Conservation (phyloP, 306 rosid species). For the Pachyrhizus erosus region DNA sequence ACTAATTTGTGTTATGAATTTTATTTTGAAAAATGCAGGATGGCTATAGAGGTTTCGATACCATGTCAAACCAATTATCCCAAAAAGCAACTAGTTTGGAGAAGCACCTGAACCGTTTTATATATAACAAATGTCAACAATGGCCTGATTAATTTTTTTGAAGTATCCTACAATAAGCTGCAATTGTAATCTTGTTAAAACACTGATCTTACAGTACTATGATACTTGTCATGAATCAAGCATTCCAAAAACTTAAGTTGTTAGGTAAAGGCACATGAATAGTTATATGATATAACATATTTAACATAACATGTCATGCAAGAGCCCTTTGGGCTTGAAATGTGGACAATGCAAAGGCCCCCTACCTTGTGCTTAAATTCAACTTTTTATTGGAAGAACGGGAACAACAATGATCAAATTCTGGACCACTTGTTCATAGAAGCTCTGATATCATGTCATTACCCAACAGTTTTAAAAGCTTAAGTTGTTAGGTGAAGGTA, state of each 20-base stretch:
- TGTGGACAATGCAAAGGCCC: not conserved
- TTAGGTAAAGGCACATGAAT: not conserved
- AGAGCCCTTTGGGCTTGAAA: not conserved
- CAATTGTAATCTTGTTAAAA: not conserved
- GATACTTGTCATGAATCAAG: not conserved
- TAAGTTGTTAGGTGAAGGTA: not conserved
- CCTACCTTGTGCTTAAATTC: slow-evolving; percentile 4
- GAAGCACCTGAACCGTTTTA: slow-evolving; percentile 16
- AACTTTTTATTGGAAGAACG: not conserved
- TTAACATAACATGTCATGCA: not conserved
- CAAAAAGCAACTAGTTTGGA: slow-evolving; percentile 16
- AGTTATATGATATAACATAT: not conserved
- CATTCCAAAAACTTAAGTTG: not conserved
- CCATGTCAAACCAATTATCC: not conserved
- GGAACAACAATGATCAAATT: not conserved
- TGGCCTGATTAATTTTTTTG: not conserved
- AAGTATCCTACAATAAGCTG: not conserved
- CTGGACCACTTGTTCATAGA: not conserved
- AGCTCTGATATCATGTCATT: not conserved
- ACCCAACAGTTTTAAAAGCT: not conserved
- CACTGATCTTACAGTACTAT: not conserved
- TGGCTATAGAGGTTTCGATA: slow-evolving; percentile 22
- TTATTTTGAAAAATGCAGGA: slow-evolving; percentile 11
- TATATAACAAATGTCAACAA: not conserved
- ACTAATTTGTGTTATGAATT: not conserved